These are phyloP conservation scores for Pseudocercospora fuligena DNA, from an alignment of 2,329 filamentous ascomycete species.

Conservation along the genomic window DNA sequence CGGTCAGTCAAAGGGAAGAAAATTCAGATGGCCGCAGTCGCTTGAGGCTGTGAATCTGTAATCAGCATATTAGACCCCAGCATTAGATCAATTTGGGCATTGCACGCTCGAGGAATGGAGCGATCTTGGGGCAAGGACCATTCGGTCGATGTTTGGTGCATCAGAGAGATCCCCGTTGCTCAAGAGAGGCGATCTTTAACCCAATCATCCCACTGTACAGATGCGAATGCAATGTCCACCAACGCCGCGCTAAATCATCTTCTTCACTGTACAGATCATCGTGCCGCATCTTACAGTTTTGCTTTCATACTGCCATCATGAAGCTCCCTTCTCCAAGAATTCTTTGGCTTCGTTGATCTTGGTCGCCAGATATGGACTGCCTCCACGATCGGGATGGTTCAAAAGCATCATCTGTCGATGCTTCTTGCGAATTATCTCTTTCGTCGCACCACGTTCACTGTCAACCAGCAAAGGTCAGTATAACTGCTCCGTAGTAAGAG, in stretches of 20 bases:
- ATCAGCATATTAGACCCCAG: background rate
- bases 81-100: background rate
- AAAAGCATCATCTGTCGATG: constrained; percentile 95
- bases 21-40: constrained; percentile 11
- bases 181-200: background rate
- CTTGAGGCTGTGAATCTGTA: background rate
- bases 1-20: constrained; percentile 64
- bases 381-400: constrained; percentile 96
- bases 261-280: background rate
- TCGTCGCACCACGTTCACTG: constrained; percentile 84
- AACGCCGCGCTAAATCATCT: constrained; percentile 8
- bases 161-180: background rate
- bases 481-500: background rate
- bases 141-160: background rate
- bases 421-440: constrained; percentile 93
- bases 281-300: background rate
- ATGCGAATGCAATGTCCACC: background rate
- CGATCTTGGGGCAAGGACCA: background rate
- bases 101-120: background rate
- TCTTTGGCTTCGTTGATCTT: constrained; percentile 99
- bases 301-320: background rate
- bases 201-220: background rate
- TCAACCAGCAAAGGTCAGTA: constrained; percentile 11
- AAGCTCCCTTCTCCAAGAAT: constrained; percentile 74
- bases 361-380: constrained; percentile 92